Conservation (phyloP, 257 asterid species). For the Solanum etuberosum region DNA sequence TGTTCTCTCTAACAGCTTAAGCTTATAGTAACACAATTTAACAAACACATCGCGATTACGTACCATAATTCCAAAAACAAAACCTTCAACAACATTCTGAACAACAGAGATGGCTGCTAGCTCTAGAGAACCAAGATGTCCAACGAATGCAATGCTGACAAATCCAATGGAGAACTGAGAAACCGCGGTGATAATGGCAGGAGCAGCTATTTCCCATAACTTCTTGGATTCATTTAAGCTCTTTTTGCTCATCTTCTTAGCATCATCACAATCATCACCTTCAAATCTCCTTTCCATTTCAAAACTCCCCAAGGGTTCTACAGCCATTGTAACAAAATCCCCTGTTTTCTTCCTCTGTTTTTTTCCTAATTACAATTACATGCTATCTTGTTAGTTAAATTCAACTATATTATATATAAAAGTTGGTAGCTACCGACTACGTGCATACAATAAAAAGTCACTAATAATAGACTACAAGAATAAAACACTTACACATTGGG, state of each 20-base stretch:
- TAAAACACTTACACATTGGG: too few species aligned
- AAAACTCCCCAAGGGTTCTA: background rate
- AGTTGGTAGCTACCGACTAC: background rate
- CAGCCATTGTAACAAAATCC: background rate
- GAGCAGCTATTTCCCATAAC: constrained; percentile 64
- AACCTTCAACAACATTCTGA: constrained; percentile 77
- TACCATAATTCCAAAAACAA: constrained; percentile 74
- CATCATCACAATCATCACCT: background rate
- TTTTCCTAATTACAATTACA: background rate
- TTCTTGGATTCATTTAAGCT: constrained; percentile 37
- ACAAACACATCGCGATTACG: background rate
- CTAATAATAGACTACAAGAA: background rate
- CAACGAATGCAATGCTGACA: constrained; percentile 64
- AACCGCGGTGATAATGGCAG: constrained; percentile 52
- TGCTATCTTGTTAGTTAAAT: background rate
- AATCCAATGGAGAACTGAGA: constrained; percentile 66
- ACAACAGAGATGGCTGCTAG: constrained; percentile 78
- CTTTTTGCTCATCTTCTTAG: background rate
- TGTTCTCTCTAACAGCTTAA: background rate
- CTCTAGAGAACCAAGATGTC: constrained; percentile 64
- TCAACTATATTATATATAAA: background rate
- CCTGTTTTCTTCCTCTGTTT: background rate
- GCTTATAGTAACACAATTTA: background rate
- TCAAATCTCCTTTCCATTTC: background rate
- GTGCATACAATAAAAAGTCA: background rate